Percentiles rank a stretch among this genome's conserved stretches.
phyloP scores from a whole-genome alignment of 1,284 basidiomycete species.

The Cerioporus squamosus region DNA sequence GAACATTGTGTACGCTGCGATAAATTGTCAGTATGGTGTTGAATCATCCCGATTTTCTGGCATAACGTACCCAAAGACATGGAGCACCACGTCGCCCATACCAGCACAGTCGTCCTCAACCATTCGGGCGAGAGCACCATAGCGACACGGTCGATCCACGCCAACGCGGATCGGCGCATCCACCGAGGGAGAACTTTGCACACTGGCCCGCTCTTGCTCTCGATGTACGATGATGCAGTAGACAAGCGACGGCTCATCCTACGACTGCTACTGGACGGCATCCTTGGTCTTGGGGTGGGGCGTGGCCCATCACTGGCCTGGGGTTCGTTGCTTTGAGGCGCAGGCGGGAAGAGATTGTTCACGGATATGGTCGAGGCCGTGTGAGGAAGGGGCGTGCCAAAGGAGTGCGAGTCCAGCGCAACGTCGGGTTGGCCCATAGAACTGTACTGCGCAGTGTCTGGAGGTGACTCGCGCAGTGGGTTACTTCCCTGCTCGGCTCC shows the following conservation, averaged over 20 bases:
- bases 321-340: neutral
- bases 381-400: slow-evolving; percentile 32
- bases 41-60: no score
- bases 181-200: slow-evolving; percentile 48
- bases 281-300: neutral
- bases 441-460: slow-evolving; percentile 38
- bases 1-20: slow-evolving; percentile 91
- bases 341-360: neutral
- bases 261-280: slow-evolving; percentile 1
- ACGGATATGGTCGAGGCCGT: neutral
- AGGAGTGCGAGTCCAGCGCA: slow-evolving; percentile 41
- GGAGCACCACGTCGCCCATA: slow-evolving; percentile 85
- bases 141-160: slow-evolving; percentile 74
- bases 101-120: slow-evolving; percentile 80
- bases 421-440: slow-evolving; percentile 45
- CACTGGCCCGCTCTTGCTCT: slow-evolving; percentile 39
- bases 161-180: slow-evolving; percentile 55
- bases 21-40: neutral
- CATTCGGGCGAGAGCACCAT: slow-evolving; percentile 85
- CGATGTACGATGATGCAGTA: slow-evolving; percentile 44
- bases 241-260: slow-evolving; percentile 22
- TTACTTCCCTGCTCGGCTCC: slow-evolving; percentile 20
- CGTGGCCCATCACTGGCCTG: neutral
- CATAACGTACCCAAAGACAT: slow-evolving; percentile 75
- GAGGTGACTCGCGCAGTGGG: slow-evolving; percentile 19